Conservation (phyloP, 345 rosid species). For the Hypericum perforatum region DNA sequence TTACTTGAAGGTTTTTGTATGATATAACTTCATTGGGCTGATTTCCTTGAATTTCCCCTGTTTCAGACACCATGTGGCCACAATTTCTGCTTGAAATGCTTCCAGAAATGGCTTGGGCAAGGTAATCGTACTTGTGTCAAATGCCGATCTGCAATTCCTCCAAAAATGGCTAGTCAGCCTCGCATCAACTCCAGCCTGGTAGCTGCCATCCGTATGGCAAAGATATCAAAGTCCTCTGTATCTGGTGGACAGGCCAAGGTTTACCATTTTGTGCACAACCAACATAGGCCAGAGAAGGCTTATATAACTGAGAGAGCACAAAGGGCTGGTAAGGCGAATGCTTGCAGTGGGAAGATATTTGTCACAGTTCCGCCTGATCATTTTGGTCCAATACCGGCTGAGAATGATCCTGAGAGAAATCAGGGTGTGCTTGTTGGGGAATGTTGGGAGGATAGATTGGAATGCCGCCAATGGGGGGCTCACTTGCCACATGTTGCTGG, state of each 20-base stretch:
- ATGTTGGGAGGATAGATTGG: slow-evolving; percentile 46
- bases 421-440: slow-evolving; percentile 63
- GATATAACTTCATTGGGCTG: not conserved
- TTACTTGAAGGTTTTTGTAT: not conserved
- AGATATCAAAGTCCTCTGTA: slow-evolving; percentile 16
- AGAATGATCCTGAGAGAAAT: slow-evolving; percentile 50
- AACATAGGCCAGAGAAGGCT: slow-evolving; percentile 52
- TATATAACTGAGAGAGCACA: slow-evolving; percentile 57
- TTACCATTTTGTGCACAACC: slow-evolving; percentile 36
- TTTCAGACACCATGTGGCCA: slow-evolving; percentile 79
- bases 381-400: slow-evolving; percentile 61
- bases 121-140: slow-evolving; percentile 42
- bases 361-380: slow-evolving; percentile 49
- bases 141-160: slow-evolving; percentile 42
- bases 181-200: slow-evolving; percentile 56
- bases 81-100: slow-evolving; percentile 66
- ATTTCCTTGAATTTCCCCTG: not conserved
- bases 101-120: slow-evolving; percentile 47
- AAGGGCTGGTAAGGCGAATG: slow-evolving; percentile 64
- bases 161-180: slow-evolving; percentile 35
- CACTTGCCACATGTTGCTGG: slow-evolving; percentile 56
- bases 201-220: slow-evolving; percentile 50
- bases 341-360: slow-evolving; percentile 65
- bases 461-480: slow-evolving; percentile 64
- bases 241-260: slow-evolving; percentile 12